Evolutionary conservation across 2,329 filamentous ascomycete species (phyloP).

Genomic region (Coniochaeta sp.): DNA sequence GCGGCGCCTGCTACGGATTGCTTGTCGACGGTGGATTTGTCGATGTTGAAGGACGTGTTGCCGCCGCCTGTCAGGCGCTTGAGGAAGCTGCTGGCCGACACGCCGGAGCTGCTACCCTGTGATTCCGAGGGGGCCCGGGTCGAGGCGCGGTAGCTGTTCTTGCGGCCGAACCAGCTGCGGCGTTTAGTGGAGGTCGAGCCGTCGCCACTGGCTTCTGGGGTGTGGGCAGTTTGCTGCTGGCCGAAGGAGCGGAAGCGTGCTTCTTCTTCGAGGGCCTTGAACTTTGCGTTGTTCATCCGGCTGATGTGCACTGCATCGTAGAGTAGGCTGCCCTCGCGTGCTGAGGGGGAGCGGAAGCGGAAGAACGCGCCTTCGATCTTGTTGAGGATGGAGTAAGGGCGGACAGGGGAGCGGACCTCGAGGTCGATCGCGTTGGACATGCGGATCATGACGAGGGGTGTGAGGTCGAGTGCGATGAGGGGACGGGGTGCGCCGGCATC

Average conservation of each 20-base stretch:
- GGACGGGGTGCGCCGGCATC: conserved; percentile 32
- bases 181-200: conserved; percentile 37
- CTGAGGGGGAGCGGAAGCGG: conserved; percentile 77
- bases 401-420: conserved; percentile 83
- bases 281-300: conserved; percentile 87
- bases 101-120: conserved; percentile 57
- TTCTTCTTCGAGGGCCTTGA: conserved; percentile 61
- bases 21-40: conserved; percentile 65
- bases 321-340: conserved; percentile 71
- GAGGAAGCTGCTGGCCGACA: conserved; percentile 71
- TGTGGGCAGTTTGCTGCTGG: conserved; percentile 35
- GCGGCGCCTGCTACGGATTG: conserved; percentile 42
- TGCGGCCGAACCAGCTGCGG: conserved; percentile 54
- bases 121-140: conserved; percentile 60
- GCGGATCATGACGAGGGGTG: conserved; percentile 81
- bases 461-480: conserved; percentile 72
- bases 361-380: conserved; percentile 65
- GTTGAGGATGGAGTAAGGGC: conserved; percentile 61
- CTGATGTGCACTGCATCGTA: conserved; percentile 84
- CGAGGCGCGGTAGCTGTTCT: conserved; percentile 59
- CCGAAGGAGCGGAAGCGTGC: conserved; percentile 67
- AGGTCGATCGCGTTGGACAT: conserved; percentile 91
- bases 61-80: conserved; percentile 67
- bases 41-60: conserved; percentile 71
- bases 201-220: conserved; percentile 13